phyloP scores from a whole-genome alignment of 2,329 filamentous ascomycete genomes.

The Penicillium sp. region DNA sequence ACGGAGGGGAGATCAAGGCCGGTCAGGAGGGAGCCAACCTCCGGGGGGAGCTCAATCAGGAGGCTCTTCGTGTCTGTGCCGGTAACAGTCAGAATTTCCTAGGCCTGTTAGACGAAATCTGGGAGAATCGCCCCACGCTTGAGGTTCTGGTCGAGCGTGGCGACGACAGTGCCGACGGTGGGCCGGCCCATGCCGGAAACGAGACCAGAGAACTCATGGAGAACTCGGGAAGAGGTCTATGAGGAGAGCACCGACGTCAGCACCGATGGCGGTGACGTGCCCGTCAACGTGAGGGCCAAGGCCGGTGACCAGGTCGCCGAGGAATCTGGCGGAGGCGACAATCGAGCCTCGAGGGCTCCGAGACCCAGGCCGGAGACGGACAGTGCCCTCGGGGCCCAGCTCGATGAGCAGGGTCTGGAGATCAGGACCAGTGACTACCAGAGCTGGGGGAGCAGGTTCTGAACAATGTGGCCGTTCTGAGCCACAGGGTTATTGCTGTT shows the following conservation, averaged over 20 bases:
- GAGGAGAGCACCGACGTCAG: slow-evolving; percentile 31
- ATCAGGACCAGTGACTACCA: slow-evolving; percentile 31
- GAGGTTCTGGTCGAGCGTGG: slow-evolving; percentile 27
- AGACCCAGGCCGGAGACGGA: slow-evolving; percentile 31
- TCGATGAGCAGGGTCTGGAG: slow-evolving; percentile 29
- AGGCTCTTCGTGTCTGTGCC: slow-evolving; percentile 30
- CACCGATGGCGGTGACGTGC: slow-evolving; percentile 32
- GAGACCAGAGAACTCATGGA: slow-evolving; percentile 26
- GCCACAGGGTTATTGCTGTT: slow-evolving; percentile 11
- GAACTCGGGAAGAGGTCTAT: slow-evolving; percentile 32
- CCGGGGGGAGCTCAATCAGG: slow-evolving; percentile 33
- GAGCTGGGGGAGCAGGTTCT: slow-evolving; percentile 32
- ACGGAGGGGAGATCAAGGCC: slow-evolving; percentile 30
- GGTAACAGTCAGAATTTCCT: slow-evolving; percentile 30
- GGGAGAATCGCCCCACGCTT: slow-evolving; percentile 32
- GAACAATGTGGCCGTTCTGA: slow-evolving; percentile 30
- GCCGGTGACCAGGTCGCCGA: slow-evolving; percentile 29
- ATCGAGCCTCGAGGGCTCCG: slow-evolving; percentile 25
- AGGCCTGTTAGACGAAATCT: slow-evolving; percentile 26
- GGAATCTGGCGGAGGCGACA: slow-evolving; percentile 25
- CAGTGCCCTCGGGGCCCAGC: slow-evolving; percentile 31
- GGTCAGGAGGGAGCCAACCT: slow-evolving; percentile 27
- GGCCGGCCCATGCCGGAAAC: slow-evolving; percentile 32
- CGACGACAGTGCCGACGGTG: slow-evolving; percentile 28
- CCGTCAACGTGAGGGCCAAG: slow-evolving; percentile 24